phyloP scores from a whole-genome alignment of 192 early-diverging fungal species.

The Paraglomus brasilianum region DNA sequence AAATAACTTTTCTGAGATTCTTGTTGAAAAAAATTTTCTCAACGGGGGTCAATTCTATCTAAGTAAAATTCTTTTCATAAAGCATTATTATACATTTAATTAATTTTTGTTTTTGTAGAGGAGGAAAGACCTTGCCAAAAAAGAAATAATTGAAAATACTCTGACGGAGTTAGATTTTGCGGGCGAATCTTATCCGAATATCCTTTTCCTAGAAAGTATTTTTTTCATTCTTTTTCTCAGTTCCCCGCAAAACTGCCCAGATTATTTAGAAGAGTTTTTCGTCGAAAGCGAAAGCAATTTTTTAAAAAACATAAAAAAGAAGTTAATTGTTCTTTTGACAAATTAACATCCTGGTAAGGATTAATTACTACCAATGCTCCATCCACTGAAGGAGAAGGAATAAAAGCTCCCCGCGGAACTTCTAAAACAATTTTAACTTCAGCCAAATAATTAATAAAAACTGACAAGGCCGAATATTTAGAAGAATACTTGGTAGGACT shows the following conservation, averaged over 20 bases:
- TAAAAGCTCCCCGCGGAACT: slow-evolving; percentile 11
- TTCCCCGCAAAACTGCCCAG: slow-evolving; percentile 16
- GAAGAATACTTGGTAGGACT: slow-evolving; percentile 7
- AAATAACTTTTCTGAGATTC: slow-evolving; percentile 17
- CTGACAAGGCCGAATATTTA: slow-evolving; percentile 10
- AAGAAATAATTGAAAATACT: slow-evolving; percentile 25
- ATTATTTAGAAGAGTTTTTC: slow-evolving; percentile 13
- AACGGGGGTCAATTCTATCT: slow-evolving; percentile 14
- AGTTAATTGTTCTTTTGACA: slow-evolving; percentile 9
- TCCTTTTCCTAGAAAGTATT: background rate
- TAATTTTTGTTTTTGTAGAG: too few species aligned
- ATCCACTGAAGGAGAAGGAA: slow-evolving; percentile 12
- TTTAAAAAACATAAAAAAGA: slow-evolving; percentile 9
- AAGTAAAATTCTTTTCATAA: slow-evolving; percentile 10
- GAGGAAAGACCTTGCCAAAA: slow-evolving; percentile 26
- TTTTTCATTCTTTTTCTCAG: slow-evolving; percentile 17
- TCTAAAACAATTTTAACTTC: slow-evolving; percentile 13
- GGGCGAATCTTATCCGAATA: slow-evolving; percentile 13
- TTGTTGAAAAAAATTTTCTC: slow-evolving; percentile 20
- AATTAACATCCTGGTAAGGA: background rate
- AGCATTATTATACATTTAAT: slow-evolving; percentile 7
- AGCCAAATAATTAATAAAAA: slow-evolving; percentile 15
- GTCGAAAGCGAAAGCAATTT: slow-evolving; percentile 14
- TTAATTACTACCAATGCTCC: slow-evolving; percentile 11
- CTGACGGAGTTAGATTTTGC: slow-evolving; percentile 21